phyloP scores from a whole-genome alignment of 179 eudicot genomes.

The Spergularia azorica region DNA sequence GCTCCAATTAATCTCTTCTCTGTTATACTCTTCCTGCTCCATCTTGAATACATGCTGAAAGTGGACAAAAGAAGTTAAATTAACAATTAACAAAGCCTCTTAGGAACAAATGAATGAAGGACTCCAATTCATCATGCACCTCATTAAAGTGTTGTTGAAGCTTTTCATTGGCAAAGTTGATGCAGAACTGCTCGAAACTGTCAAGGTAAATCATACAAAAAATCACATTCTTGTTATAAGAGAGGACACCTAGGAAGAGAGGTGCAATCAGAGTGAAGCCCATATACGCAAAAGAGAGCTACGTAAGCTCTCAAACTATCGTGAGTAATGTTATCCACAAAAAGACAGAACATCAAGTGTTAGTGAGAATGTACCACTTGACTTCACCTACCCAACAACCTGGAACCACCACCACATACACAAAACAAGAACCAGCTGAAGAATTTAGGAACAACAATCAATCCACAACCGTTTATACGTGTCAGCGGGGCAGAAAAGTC shows the following conservation, averaged over 20 bases:
- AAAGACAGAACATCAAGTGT: no score
- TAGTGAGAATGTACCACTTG: no score
- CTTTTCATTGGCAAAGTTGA: conserved; percentile 96
- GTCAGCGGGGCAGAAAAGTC: neutral
- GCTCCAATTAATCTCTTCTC: conserved; percentile 96
- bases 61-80: conserved; percentile 16
- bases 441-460: neutral
- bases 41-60: conserved; percentile 96
- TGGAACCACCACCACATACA: neutral
- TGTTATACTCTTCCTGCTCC: conserved; percentile 98
- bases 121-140: conserved; percentile 42
- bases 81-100: neutral
- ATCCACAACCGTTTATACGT: neutral
- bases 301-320: no score
- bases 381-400: neutral
- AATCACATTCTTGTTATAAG: neutral
- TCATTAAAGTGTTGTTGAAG: conserved; percentile 98
- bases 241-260: no score
- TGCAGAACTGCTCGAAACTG: conserved; percentile 99
- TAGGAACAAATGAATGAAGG: neutral
- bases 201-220: conserved; percentile 13
- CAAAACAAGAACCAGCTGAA: conserved; percentile 3
- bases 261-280: no score
- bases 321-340: no score
- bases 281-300: no score